A percentile compares a stretch with the other conserved stretches of the same genome.
These are phyloP conservation scores for Thielaviopsis punctulata DNA, from an alignment of 2,329 filamentous ascomycete genomes.

Conservation along the genomic window DNA sequence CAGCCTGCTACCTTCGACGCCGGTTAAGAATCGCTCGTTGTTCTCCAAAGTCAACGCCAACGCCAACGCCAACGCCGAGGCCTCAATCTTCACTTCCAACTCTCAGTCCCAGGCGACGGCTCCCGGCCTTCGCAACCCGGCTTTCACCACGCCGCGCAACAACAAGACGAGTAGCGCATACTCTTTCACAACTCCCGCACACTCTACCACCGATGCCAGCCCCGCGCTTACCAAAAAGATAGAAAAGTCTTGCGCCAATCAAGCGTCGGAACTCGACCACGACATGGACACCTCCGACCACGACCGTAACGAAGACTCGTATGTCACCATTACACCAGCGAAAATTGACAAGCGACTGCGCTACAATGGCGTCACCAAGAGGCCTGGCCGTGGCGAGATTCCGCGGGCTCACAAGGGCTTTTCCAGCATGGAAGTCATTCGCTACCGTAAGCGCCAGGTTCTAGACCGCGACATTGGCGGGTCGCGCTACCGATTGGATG, in stretches of 20 bases:
- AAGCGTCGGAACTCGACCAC: conserved; percentile 11
- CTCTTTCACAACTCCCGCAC: too few relatives aligned
- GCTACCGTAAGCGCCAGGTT: conserved; percentile 36
- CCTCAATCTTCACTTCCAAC: conserved; percentile 18
- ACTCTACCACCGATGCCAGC: conserved; percentile 44
- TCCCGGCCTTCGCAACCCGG: conserved; percentile 42
- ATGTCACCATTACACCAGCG: conserved; percentile 26
- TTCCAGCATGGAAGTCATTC: conserved; percentile 27
- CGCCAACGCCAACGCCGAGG: neutral
- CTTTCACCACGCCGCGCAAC: conserved; percentile 46
- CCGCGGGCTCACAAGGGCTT: conserved; percentile 27
- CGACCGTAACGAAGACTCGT: conserved; percentile 9
- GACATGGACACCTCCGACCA: conserved; percentile 19
- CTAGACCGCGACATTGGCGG: conserved; percentile 36
- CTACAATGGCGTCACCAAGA: conserved; percentile 23
- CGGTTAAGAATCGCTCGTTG: neutral
- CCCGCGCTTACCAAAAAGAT: conserved; percentile 41
- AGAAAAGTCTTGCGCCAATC: conserved; percentile 13
- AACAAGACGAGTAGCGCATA: too few relatives aligned
- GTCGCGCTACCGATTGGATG: conserved; percentile 22
- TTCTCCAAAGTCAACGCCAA: neutral
- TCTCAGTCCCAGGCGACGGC: conserved; percentile 18
- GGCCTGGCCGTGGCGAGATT: conserved; percentile 49
- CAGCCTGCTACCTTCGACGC: neutral
- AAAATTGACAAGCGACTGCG: conserved; percentile 29